Evolutionary conservation across 2,329 filamentous ascomycete genomes (phyloP).

Genomic region (Cytospora paraplurivora): DNA sequence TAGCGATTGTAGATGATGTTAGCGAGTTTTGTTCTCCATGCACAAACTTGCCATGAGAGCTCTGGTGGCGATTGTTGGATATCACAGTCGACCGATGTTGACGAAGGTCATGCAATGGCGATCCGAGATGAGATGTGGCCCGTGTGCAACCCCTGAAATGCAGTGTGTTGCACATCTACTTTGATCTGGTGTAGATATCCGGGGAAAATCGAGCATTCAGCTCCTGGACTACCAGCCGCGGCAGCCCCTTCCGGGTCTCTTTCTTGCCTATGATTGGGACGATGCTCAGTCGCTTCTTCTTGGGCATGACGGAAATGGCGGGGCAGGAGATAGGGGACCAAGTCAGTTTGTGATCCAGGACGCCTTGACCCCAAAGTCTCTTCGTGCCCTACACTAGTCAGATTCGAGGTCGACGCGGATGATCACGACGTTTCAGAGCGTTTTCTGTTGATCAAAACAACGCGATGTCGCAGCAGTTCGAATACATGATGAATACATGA

Average conservation of each 20-base stretch:
- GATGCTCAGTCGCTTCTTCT: too few species aligned
- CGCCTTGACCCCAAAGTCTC: not conserved
- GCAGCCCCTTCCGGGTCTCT: not conserved
- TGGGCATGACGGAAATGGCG: too few species aligned
- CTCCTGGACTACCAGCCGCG: not conserved
- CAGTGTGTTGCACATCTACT: not conserved
- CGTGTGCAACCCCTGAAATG: not conserved
- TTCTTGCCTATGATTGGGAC: not conserved
- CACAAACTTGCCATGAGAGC: not conserved
- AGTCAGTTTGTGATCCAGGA: not conserved
- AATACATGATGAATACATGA: not conserved
- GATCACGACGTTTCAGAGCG: not conserved
- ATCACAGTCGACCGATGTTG: not conserved
- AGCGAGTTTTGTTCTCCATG: not conserved
- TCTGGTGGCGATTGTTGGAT: not conserved
- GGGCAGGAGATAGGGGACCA: too few species aligned
- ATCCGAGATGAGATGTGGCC: not conserved
- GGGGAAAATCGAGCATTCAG: not conserved
- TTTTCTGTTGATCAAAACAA: not conserved
- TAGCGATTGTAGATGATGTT: conserved; percentile 11
- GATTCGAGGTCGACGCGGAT: not conserved
- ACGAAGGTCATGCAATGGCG: not conserved
- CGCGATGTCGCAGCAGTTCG: not conserved
- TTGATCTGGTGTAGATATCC: not conserved
- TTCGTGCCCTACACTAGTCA: not conserved